phyloP scores from a whole-genome alignment of 2,329 filamentous ascomycete species.

The Ampelomyces quisqualis region DNA sequence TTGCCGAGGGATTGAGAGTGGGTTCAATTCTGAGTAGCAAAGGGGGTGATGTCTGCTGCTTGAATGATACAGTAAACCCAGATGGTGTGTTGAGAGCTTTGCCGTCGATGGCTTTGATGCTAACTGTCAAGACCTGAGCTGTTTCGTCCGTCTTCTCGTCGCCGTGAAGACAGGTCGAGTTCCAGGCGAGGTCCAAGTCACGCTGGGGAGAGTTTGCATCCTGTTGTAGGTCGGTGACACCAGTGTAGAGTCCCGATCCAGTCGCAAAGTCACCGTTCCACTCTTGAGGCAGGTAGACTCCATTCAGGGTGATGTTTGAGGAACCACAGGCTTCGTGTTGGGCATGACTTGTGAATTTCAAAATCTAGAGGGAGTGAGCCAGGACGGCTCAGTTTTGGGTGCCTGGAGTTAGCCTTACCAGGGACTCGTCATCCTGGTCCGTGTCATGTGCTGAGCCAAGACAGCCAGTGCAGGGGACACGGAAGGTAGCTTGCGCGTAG shows the following conservation, averaged over 20 bases:
- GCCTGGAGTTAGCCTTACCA: conserved; percentile 44
- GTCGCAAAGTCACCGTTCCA: conserved; percentile 42
- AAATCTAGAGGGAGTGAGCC: conserved; percentile 41
- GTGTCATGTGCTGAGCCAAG: conserved; percentile 42
- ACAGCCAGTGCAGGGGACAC: conserved; percentile 46
- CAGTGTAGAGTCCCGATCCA: conserved; percentile 38
- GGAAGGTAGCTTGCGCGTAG: conserved; percentile 47
- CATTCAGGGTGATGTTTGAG: conserved; percentile 48
- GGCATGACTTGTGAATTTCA: conserved; percentile 46
- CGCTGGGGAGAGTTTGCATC: conserved; percentile 39
- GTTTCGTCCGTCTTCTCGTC: conserved; percentile 28
- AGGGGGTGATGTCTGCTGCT: conserved; percentile 39
- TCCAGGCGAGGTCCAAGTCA: conserved; percentile 43
- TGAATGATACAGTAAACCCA: conserved; percentile 46
- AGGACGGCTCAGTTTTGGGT: conserved; percentile 24
- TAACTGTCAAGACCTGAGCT: conserved; percentile 44
- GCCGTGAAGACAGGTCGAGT: conserved; percentile 43
- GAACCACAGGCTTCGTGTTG: conserved; percentile 41
- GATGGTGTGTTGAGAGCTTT: conserved; percentile 31
- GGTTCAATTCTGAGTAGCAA: conserved; percentile 41
- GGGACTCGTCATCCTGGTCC: conserved; percentile 45
- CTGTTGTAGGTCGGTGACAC: conserved; percentile 32
- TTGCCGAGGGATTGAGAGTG: conserved; percentile 35
- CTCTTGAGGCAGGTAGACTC: conserved; percentile 40
- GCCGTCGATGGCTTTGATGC: conserved; percentile 44